Conservation (phyloP, 2,329 filamentous ascomycete genomes). For the Pseudomassariella vexata region DNA sequence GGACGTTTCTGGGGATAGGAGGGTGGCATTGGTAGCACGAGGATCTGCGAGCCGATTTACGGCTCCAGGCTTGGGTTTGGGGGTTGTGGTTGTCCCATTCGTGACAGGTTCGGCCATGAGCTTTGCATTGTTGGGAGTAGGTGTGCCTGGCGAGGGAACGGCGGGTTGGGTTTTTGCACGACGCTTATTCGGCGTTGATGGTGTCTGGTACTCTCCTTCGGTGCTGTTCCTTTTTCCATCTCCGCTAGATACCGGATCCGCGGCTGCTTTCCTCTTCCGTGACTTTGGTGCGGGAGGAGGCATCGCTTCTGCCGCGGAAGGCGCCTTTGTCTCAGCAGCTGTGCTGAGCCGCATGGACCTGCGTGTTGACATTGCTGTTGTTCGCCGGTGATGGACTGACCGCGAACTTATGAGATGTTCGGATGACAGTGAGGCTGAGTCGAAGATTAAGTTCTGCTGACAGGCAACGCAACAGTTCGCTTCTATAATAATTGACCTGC, state of each 20-base stretch:
- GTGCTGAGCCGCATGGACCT: conserved; percentile 23
- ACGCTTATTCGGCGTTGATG: conserved; percentile 23
- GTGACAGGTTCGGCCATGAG: conserved; percentile 29
- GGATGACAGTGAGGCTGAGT: no score
- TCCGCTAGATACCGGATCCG: background rate
- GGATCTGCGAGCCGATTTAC: conserved; percentile 56
- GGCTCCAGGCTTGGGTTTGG: conserved; percentile 33
- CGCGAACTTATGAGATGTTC: no score
- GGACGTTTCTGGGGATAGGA: conserved; percentile 67
- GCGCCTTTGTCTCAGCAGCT: conserved; percentile 12
- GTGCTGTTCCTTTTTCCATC: conserved; percentile 5
- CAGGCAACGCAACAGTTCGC: no score
- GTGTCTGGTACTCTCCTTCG: conserved; percentile 13
- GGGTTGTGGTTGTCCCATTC: conserved; percentile 15
- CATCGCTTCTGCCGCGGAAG: conserved; percentile 12
- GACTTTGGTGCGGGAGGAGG: conserved; percentile 14
- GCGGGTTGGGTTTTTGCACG: conserved; percentile 14
- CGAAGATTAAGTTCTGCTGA: no score
- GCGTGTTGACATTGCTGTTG: conserved; percentile 23
- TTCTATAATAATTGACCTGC: no score
- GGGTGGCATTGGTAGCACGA: conserved; percentile 59
- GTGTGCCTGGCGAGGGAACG: conserved; percentile 35
- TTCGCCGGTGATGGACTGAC: conserved; percentile 3
- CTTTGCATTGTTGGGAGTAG: conserved; percentile 38
- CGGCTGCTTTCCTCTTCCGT: conserved; percentile 29